Evolutionary conservation across 768 basidiomycete species (phyloP).

Genomic region (Mycena chlorophos): DNA sequence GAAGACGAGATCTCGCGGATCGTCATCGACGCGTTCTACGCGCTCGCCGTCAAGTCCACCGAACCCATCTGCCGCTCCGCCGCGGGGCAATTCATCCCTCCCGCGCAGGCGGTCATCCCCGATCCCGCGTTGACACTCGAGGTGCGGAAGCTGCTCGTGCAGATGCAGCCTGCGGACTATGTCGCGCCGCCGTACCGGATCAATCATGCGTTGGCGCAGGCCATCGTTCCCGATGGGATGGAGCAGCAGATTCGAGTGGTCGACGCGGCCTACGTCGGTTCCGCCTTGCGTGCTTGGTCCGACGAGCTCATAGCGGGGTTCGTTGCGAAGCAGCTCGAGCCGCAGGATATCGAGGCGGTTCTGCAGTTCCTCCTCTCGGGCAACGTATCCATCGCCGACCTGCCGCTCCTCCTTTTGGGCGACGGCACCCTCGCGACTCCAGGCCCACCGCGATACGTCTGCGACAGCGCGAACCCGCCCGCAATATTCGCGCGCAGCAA

Average conservation of each 20-base stretch:
- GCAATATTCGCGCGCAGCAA: slow-evolving; percentile 9
- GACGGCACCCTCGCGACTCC: slow-evolving; percentile 9
- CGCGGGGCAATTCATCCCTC: slow-evolving; percentile 9
- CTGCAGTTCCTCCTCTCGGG: slow-evolving; percentile 15
- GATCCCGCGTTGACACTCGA: not conserved
- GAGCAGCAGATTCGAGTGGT: slow-evolving; percentile 8
- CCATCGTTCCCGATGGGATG: not conserved
- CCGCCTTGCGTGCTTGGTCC: not conserved
- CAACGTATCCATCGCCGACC: not conserved
- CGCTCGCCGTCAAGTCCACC: slow-evolving; percentile 2
- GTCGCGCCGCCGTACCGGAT: slow-evolving; percentile 3
- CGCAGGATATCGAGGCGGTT: not conserved
- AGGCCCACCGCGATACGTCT: slow-evolving; percentile 3
- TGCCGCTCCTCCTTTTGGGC: slow-evolving; percentile 14
- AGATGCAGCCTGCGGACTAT: slow-evolving; percentile 4
- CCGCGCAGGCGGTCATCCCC: slow-evolving; percentile 17
- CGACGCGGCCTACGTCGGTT: slow-evolving; percentile 5
- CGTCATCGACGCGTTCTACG: slow-evolving; percentile 19
- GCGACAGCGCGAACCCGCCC: slow-evolving; percentile 1
- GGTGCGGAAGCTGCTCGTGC: slow-evolving; percentile 8
- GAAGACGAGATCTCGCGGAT: slow-evolving; percentile 17
- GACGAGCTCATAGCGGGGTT: not conserved
- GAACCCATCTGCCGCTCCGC: slow-evolving; percentile 14
- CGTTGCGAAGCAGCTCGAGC: not conserved
- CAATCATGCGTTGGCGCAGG: not conserved